Base-by-base conservation (phyloP, 805 yeast species). In the Yamadazyma phyllophila region DNA sequence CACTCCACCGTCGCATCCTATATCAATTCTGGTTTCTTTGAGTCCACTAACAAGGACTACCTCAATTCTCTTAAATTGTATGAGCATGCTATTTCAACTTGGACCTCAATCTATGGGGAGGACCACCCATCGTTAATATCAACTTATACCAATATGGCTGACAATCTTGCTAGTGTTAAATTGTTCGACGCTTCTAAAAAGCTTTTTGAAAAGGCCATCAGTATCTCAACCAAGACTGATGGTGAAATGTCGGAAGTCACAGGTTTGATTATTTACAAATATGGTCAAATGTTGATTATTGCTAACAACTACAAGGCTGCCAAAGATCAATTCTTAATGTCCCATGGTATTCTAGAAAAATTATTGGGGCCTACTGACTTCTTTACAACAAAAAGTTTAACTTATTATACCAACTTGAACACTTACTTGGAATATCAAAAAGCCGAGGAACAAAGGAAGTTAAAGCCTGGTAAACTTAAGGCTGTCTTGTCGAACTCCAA, bases 11-110 rank as follows among this genome's bases (percentile, higher is more conserved):
- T 88, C 32, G 76, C 88, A 53, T 72, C 88, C 34, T 79, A 85
- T 61, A 74, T 83, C 55, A 89, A 88, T 65, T 69, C 91, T 53
- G 95, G 94, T 1, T 77, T 74, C 58, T 76, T 78, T 57, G 97
- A 91, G 63, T 69, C 81, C 34, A 67, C 78, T 8, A 77, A 79
- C 53, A 80, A 80, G 30, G 79, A 81, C 54, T 67, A 78, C 33
- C 65, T 72, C 29, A 83, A 85, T 51, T 78, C 92, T 1, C 69
- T 90, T 52, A 74, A 80, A 51, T 66, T 85, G 47, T 80, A 81
- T 61, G 65, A 72, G 46, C 81, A 84, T 59, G 80, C 88, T 6
- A 63, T 85, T 39, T 66, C 74, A 34, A 71, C 78, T 43, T 80
- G 91, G 83, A 54, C 63, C n/a, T 54, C 72, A 7, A 69, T 82